These are phyloP conservation scores for Pleurotus pulmonarius DNA, from an alignment of 768 basidiomycete species.

Conservation along the genomic window DNA sequence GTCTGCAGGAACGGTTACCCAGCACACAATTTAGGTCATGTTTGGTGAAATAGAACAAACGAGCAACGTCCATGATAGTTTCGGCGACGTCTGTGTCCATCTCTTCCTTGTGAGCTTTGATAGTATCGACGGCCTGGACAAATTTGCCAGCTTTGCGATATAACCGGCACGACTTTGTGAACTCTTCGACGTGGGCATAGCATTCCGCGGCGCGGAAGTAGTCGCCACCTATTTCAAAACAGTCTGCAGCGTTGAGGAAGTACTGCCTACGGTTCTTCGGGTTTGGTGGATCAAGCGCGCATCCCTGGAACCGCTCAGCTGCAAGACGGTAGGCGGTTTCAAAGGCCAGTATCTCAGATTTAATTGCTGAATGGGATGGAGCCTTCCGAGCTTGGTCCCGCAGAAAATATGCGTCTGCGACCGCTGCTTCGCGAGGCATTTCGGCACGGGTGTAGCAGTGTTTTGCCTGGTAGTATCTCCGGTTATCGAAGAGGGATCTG, in stretches of 20 bases:
- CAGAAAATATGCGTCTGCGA: slow-evolving; percentile 51
- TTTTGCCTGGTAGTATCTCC: slow-evolving; percentile 50
- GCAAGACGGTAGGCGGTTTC: slow-evolving; percentile 37
- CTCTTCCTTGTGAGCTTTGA: slow-evolving; percentile 26
- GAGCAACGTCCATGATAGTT: slow-evolving; percentile 38
- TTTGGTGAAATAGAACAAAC: slow-evolving; percentile 40
- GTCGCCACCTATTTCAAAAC: slow-evolving; percentile 38
- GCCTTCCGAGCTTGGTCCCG: slow-evolving; percentile 45
- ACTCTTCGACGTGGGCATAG: slow-evolving; percentile 40
- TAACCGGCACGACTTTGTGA: slow-evolving; percentile 36
- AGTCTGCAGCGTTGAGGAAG: slow-evolving; percentile 41
- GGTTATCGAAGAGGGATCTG: slow-evolving; percentile 31
- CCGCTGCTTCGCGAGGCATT: slow-evolving; percentile 34
- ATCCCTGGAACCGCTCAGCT: slow-evolving; percentile 45
- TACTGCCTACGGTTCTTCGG: slow-evolving; percentile 28
- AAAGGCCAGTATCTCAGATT: slow-evolving; percentile 15
- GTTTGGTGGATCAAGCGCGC: slow-evolving; percentile 27
- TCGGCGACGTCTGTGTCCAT: slow-evolving; percentile 29
- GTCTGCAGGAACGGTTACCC: background rate
- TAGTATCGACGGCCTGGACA: slow-evolving; percentile 47
- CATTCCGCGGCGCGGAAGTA: slow-evolving; percentile 38
- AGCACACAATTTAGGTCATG: slow-evolving; percentile 31
- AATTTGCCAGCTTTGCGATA: slow-evolving; percentile 49
- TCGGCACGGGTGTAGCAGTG: slow-evolving; percentile 50
- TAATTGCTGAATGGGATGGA: slow-evolving; percentile 17